These are phyloP conservation scores for Curvularia verruculosa DNA, from an alignment of 2,329 filamentous ascomycete genomes.

Conservation along the genomic window DNA sequence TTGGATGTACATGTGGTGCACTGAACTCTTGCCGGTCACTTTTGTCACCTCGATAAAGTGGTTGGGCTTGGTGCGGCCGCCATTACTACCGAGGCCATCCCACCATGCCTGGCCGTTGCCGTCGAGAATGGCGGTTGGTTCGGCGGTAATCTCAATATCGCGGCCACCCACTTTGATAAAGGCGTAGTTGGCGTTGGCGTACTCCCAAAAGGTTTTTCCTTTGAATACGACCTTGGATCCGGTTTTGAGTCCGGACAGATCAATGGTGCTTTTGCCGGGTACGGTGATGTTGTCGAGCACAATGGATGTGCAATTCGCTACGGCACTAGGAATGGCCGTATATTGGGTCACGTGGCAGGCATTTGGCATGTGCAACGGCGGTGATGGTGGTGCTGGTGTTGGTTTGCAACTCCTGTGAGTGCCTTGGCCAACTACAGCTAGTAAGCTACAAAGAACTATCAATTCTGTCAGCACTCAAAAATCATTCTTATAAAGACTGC, in stretches of 20 bases:
- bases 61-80: slow-evolving; percentile 48
- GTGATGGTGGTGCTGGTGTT: neutral
- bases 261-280: slow-evolving; percentile 48
- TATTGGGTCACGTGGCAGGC: slow-evolving; percentile 31
- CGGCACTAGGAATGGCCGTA: slow-evolving; percentile 36
- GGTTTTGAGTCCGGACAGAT: slow-evolving; percentile 49
- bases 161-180: slow-evolving; percentile 45
- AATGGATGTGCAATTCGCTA: slow-evolving; percentile 52
- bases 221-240: slow-evolving; percentile 53
- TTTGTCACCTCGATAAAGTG: slow-evolving; percentile 48
- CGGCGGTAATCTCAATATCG: slow-evolving; percentile 51
- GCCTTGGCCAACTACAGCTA: slow-evolving; percentile 2
- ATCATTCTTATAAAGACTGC: neutral
- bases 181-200: slow-evolving; percentile 48
- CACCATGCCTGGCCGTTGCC: slow-evolving; percentile 33
- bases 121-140: slow-evolving; percentile 40
- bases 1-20: slow-evolving; percentile 55
- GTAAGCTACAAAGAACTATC: neutral
- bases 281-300: slow-evolving; percentile 48
- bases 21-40: slow-evolving; percentile 46
- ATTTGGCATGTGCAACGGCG: neutral
- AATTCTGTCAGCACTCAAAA: neutral
- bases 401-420: neutral
- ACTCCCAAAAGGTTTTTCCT: slow-evolving; percentile 29
- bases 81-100: slow-evolving; percentile 53